Conservation (phyloP, 192 early-diverging fungal genomes). For the Chytriomyces sp. region DNA sequence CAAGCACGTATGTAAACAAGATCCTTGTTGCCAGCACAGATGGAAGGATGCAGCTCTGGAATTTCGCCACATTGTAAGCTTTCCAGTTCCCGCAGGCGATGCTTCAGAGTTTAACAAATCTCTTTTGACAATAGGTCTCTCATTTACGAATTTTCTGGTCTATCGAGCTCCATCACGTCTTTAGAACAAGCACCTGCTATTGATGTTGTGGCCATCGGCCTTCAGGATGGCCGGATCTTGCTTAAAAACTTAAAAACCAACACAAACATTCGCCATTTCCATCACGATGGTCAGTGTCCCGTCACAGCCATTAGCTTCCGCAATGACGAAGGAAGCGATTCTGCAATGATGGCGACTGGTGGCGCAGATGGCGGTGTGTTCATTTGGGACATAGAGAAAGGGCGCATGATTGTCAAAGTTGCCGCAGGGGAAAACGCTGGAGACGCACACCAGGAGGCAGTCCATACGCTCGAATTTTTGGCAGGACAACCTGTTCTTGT, state of each 20-base stretch:
- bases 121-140: conserved; percentile 56
- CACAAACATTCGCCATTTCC: conserved; percentile 70
- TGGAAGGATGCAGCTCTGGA: conserved; percentile 93
- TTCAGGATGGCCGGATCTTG: conserved; percentile 82
- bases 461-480: conserved; percentile 80
- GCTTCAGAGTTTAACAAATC: too few species aligned
- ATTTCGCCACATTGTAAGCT: conserved; percentile 71
- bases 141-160: conserved; percentile 77
- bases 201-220: conserved; percentile 91
- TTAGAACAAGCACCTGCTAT: conserved; percentile 87
- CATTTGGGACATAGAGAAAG: conserved; percentile 88
- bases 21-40: conserved; percentile 83
- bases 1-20: conserved; percentile 98
- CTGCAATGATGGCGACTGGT: conserved; percentile 83
- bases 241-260: conserved; percentile 87
- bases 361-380: conserved; percentile 86
- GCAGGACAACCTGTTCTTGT: conserved; percentile 83
- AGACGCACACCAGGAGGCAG: conserved; percentile 79
- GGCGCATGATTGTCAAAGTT: conserved; percentile 63
- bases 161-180: conserved; percentile 75
- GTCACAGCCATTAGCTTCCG: conserved; percentile 93
- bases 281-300: conserved; percentile 71
- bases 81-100: background rate
- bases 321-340: conserved; percentile 56
- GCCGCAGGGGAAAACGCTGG: conserved; percentile 34